Evolutionary conservation across 306 rosid species (phyloP), one percentile per base, ranked within the genome.

Genomic region (Lotus japonicus): DNA sequence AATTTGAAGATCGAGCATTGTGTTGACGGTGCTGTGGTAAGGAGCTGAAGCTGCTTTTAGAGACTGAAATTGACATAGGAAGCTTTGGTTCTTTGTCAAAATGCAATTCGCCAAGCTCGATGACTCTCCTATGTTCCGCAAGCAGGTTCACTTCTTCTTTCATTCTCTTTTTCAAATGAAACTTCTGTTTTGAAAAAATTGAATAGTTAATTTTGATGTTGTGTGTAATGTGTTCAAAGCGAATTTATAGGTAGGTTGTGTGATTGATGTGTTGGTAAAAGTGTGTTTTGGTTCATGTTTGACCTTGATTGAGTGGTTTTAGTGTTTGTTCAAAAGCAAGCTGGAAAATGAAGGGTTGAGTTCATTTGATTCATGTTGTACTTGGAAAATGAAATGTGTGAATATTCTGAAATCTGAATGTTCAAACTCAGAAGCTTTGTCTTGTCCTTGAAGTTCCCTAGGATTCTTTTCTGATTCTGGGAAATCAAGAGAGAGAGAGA

Each of bases 61-160:
- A 13, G 21, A 67, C 9, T 6, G 5, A 38, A 55, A 71, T 44
- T 41, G 48, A 10, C 53, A 10, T 4, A n/a, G 17, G 11, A 66
- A 64, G 38, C 49, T 10, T 56, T 11, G 9, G 31, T 17, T 79
- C 35, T 21, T 21, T 17, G 19, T n/a, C 9, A 80, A 90, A 74
- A 95, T 95, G 99, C 99, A 82, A 81, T 95, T 90, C 81, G 82
- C 97, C 1, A 95, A 95, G 96, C 96, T 95, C 68, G 99, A 95
- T 66, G 99, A 95, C 72, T 95, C 99, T 78, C 99, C 99, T 46
- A 95, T 95, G 99, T 95, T 95, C 86, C 99, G 99, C 77, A 95
- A 95, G 88, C 99, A 95, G 99, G 99, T 94, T 54, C 60, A 5
- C 33, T 72, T 36, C 13, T 49, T 57, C 10, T 44, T 54, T 38